Evolutionary conservation across 176 grass and related monocot species (phyloP).

Genomic region (Olyra latifolia): DNA sequence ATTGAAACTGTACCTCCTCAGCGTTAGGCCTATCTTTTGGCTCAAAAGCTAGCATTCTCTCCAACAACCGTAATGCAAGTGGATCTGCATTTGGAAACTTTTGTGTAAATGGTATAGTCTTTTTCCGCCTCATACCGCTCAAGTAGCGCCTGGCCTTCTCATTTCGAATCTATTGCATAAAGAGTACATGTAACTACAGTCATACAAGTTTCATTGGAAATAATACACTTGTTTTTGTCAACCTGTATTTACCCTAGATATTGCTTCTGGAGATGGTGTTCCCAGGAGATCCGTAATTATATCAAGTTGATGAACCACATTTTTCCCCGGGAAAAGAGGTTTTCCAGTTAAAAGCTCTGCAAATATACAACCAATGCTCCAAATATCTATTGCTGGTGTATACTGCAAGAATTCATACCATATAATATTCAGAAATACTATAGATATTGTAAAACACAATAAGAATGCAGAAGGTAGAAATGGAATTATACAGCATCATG

Average conservation of each 20-base stretch:
- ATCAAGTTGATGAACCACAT: constrained; percentile 93
- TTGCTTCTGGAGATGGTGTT: constrained; percentile 61
- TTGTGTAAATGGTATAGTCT: constrained; percentile 46
- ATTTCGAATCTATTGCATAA: constrained; percentile 60
- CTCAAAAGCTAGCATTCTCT: constrained; percentile 74
- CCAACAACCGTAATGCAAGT: constrained; percentile 54
- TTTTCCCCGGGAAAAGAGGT: constrained; percentile 78
- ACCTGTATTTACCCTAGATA: constrained; percentile 55
- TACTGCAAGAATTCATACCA: constrained; percentile 47
- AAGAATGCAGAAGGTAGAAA: neutral
- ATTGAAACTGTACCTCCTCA: constrained; percentile 55
- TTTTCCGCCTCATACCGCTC: constrained; percentile 80
- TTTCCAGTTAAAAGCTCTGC: constrained; percentile 73
- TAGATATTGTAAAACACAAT: neutral
- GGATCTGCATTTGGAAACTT: constrained; percentile 86
- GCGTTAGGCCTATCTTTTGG: constrained; percentile 75
- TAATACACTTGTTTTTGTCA: neutral
- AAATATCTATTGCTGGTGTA: constrained; percentile 85
- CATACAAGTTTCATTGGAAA: neutral
- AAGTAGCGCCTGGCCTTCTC: constrained; percentile 83
- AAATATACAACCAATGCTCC: constrained; percentile 90
- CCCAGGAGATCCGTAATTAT: constrained; percentile 88
- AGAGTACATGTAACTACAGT: constrained; percentile 11
- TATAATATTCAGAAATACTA: neutral
- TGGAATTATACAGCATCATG: neutral